Conservation (phyloP, 2,329 filamentous ascomycete species). For the Rutstroemia sp. region DNA sequence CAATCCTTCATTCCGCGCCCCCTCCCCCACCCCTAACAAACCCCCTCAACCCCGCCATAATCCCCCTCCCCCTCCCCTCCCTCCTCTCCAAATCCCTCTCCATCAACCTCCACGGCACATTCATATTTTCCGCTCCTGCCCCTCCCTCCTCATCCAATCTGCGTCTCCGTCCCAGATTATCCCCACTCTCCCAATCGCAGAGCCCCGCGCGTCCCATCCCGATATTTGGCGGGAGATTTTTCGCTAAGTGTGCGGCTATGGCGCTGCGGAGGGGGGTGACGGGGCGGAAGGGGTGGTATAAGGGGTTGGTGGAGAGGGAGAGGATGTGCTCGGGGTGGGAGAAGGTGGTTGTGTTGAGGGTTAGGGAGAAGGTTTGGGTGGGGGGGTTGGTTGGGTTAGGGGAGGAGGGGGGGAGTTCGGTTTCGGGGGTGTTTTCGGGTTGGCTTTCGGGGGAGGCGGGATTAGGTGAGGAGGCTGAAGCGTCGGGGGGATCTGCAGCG, state of each 20-base stretch:
- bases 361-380: constrained; percentile 15
- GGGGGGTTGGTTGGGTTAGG: not conserved
- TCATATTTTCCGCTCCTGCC: not conserved
- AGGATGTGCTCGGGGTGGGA: constrained; percentile 13
- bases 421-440: too few species aligned
- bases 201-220: constrained; percentile 19
- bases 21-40: not conserved
- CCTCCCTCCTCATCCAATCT: not conserved
- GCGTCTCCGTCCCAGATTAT: not conserved
- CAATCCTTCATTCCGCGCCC: too few species aligned
- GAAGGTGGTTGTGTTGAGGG: constrained; percentile 11
- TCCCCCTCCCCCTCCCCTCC: not conserved
- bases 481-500: not conserved
- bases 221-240: constrained; percentile 10
- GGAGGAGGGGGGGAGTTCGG: not conserved
- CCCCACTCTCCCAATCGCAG: constrained; percentile 27
- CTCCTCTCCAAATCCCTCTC: not conserved
- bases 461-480: not conserved
- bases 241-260: constrained; percentile 18
- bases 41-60: constrained; percentile 3
- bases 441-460: not conserved
- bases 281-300: constrained; percentile 24
- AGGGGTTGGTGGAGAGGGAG: constrained; percentile 18
- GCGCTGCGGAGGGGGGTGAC: constrained; percentile 12
- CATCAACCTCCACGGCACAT: constrained; percentile 12